Evolutionary conservation across 2,329 filamentous ascomycete genomes (phyloP), one percentile per base, ranked within the genome.

Genomic region (Talaromyces sp.): DNA sequence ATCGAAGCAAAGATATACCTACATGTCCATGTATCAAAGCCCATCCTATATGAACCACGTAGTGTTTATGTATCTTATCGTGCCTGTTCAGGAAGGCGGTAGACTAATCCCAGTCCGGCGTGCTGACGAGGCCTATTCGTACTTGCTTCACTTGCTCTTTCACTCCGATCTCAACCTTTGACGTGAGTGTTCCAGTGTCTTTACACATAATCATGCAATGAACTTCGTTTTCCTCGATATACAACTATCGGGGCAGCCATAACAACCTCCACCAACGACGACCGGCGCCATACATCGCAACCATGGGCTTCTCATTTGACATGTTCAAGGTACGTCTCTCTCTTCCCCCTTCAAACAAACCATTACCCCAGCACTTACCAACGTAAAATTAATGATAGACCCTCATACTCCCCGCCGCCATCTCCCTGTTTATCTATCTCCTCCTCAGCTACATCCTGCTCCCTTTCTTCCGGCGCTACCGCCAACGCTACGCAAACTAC

Each of bases 401-500:
- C 5, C 79, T 93, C 68, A 76, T 92, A 70, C 80, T 91, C 68
- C 90, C 90, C 39, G 89, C 89, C 62, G 72, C 89, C 73, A 88
- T 92, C 73, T 90, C 90, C 54, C 83, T 92, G 57, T 77, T 85
- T 67, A 79, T 92, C 69, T 93, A 91, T 77, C 77, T 92, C 70
- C 65, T 87, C 65, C 78, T 88, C 64, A 88, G 86, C 64, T 90
- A 87, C 75, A 78, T 88, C 70, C 72, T 91, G 67, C 73, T 91
- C 31, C 90, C 90, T 1, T 73, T 90, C 66, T 90, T 90, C 85
- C 88, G 86, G 57, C 85, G 84, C 64, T 90, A 91, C 76, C 87
- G 86, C 68, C 84, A 84, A 70, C 87, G 89, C 67, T 92, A 92
- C 76, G 85, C 87, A 73, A 88, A 91, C 67, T 93, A 93, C 73